These are phyloP conservation scores for Marchantia polymorpha DNA, from an alignment of 225 moss, liverwort and hornwort genomes.

Conservation along the genomic window DNA sequence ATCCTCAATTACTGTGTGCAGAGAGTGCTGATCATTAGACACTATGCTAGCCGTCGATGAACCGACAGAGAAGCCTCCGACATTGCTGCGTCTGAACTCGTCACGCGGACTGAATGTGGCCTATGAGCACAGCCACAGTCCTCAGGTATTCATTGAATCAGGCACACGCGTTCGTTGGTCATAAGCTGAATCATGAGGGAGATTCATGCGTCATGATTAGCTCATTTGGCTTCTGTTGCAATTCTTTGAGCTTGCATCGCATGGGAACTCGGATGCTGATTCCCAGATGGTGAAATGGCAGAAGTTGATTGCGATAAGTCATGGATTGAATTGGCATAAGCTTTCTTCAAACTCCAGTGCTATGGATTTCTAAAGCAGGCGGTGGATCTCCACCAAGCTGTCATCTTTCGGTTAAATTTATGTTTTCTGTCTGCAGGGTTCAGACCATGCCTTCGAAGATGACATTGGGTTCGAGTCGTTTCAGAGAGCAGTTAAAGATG, in stretches of 20 bases:
- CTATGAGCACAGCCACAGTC: slow-evolving; percentile 6
- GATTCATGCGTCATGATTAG: too few relatives aligned
- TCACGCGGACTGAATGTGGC: slow-evolving; percentile 13
- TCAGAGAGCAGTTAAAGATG: slow-evolving; percentile 15
- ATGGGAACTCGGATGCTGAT: too few relatives aligned
- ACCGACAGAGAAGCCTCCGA: neutral
- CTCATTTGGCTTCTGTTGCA: too few relatives aligned
- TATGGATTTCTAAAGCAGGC: too few relatives aligned
- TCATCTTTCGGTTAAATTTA: neutral
- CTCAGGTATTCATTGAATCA: neutral
- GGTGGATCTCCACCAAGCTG: neutral
- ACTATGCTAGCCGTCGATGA: slow-evolving; percentile 12
- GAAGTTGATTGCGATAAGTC: too few relatives aligned
- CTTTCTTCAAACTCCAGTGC: too few relatives aligned
- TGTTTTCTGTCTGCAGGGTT: neutral
- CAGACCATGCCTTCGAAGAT: slow-evolving; percentile 10
- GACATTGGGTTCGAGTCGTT: slow-evolving; percentile 12
- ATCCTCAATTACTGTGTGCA: neutral
- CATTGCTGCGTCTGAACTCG: slow-evolving; percentile 9
- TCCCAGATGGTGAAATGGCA: too few relatives aligned
- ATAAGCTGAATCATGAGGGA: too few relatives aligned
- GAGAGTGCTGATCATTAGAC: neutral
- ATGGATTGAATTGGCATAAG: too few relatives aligned
- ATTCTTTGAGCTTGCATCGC: too few relatives aligned
- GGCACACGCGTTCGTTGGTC: too few relatives aligned